Evolutionary conservation across 2,329 filamentous ascomycete species (phyloP).

Genomic region (Dactylellina parvicollis): DNA sequence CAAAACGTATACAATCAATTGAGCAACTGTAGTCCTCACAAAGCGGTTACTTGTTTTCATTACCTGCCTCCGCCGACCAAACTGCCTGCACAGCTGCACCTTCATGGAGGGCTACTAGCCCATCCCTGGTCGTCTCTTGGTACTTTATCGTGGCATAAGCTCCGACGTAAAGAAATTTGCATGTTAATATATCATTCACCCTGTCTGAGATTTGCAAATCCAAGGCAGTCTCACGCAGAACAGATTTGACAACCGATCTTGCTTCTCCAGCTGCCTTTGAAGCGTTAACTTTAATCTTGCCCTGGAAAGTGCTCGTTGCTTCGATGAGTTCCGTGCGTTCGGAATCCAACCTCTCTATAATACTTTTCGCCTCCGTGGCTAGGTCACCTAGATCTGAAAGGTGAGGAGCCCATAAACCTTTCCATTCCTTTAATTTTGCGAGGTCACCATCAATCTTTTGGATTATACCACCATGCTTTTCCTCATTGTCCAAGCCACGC

Average conservation of each 20-base stretch:
- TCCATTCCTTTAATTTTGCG: neutral
- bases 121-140: neutral
- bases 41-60: too few species aligned
- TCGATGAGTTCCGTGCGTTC: neutral
- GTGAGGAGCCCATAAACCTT: neutral
- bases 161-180: neutral
- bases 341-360: neutral
- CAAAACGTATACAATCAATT: too few species aligned
- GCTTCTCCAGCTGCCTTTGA: neutral
- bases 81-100: too few species aligned
- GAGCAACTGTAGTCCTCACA: too few species aligned
- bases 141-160: conserved; percentile 12
- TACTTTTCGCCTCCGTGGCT: neutral
- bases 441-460: neutral
- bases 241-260: neutral
- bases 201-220: neutral
- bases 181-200: neutral
- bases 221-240: neutral
- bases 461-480: too few species aligned
- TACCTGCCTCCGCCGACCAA: too few species aligned
- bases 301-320: neutral
- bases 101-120: neutral
- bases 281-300: neutral
- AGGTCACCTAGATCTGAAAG: neutral
- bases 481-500: neutral